Percentiles rank a stretch among this genome's conserved stretches.
phyloP scores from a whole-genome alignment of 2,329 filamentous ascomycete species.

The Botryotinia calthae region DNA sequence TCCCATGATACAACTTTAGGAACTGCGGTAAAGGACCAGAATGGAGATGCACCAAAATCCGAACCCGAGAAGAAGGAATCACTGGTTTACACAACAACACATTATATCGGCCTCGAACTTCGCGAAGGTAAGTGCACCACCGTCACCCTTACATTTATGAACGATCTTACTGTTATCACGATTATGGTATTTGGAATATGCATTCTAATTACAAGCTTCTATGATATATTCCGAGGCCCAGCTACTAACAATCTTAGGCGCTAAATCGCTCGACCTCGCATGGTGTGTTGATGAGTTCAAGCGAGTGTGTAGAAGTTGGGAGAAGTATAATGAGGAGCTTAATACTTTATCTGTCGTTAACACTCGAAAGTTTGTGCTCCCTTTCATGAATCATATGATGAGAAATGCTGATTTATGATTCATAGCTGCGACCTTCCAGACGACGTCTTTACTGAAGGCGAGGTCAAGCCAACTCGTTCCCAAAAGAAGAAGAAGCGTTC shows the following conservation, averaged over 20 bases:
- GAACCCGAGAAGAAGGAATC: conserved; percentile 36
- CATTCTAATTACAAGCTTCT: conserved; percentile 4
- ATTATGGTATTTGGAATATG: not conserved
- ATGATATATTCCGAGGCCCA: conserved; percentile 24
- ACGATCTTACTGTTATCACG: not conserved
- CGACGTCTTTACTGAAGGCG: conserved; percentile 82
- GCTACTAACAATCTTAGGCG: conserved; percentile 48
- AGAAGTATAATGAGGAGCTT: conserved; percentile 70
- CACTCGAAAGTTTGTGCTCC: conserved; percentile 70
- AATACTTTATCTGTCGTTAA: conserved; percentile 72
- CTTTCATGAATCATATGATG: not conserved
- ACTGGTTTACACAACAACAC: conserved; percentile 79
- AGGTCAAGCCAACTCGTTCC: conserved; percentile 58
- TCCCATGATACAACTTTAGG: conserved; percentile 47
- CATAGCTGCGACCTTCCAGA: conserved; percentile 79
- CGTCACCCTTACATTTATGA: not conserved
- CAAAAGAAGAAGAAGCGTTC: conserved; percentile 38
- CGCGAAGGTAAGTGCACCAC: conserved; percentile 58
- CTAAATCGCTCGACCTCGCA: conserved; percentile 73
- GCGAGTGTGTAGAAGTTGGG: conserved; percentile 71
- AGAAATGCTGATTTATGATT: conserved; percentile 30
- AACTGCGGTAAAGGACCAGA: conserved; percentile 41
- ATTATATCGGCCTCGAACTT: conserved; percentile 88
- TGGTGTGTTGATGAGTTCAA: conserved; percentile 85
- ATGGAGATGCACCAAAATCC: conserved; percentile 34